phyloP scores from a whole-genome alignment of 2,329 filamentous ascomycete species.

The Aspergillus pseudonomiae region DNA sequence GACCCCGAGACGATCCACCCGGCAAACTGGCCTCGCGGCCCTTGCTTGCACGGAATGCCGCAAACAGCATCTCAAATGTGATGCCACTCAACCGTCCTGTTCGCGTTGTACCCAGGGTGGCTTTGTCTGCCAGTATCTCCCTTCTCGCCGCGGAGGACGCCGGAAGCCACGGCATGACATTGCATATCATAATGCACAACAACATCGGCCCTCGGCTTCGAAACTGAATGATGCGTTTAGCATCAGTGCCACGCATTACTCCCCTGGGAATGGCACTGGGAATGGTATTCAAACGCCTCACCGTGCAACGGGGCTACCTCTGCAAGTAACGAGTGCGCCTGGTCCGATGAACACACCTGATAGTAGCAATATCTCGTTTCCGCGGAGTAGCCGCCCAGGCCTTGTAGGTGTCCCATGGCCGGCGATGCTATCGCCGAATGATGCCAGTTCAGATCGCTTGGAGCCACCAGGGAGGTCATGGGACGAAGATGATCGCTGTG shows the following conservation, averaged over 20 bases:
- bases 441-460: conserved; percentile 16
- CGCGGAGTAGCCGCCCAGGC: conserved; percentile 17
- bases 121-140: conserved; percentile 67
- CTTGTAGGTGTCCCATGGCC: conserved; percentile 27
- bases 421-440: conserved; percentile 22
- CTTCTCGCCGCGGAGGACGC: conserved; percentile 66
- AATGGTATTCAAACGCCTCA: not conserved
- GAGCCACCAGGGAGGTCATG: conserved; percentile 21
- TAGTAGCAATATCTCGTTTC: conserved; percentile 19
- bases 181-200: conserved; percentile 3
- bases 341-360: conserved; percentile 25
- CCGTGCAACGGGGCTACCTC: not conserved
- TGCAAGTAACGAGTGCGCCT: conserved; percentile 2
- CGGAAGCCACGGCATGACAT: conserved; percentile 35
- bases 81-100: conserved; percentile 66
- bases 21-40: conserved; percentile 29
- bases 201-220: not conserved
- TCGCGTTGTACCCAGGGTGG: conserved; percentile 63
- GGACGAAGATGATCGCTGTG: conserved; percentile 37
- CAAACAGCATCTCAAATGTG: conserved; percentile 72
- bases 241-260: conserved; percentile 2
- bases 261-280: not conserved
- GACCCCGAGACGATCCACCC: conserved; percentile 15
- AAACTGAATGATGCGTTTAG: conserved; percentile 7
- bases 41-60: conserved; percentile 52